These are phyloP conservation scores for Quercus variabilis DNA, from an alignment of 306 rosid species.

Conservation along the genomic window DNA sequence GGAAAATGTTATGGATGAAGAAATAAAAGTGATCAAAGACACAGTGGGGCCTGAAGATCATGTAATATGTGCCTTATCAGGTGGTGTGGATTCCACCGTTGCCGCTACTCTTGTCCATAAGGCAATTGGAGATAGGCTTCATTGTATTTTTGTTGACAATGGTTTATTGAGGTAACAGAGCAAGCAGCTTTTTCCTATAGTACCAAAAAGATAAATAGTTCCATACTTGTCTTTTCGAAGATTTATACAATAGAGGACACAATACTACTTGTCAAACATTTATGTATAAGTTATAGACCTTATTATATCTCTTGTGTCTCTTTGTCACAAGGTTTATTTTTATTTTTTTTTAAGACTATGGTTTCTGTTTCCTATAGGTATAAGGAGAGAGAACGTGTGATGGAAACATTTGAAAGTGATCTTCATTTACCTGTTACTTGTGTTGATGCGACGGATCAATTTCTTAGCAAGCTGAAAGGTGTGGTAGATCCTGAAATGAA, in stretches of 20 bases:
- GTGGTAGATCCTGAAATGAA: slow-evolving; percentile 88
- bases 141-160: slow-evolving; percentile 92
- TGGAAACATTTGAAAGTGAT: slow-evolving; percentile 80
- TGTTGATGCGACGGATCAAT: slow-evolving; percentile 65
- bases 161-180: slow-evolving; percentile 75
- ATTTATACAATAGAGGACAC: background rate
- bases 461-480: slow-evolving; percentile 75
- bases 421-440: slow-evolving; percentile 89
- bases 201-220: background rate
- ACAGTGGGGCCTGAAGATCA: slow-evolving; percentile 62
- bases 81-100: slow-evolving; percentile 97
- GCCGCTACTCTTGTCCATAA: slow-evolving; percentile 92
- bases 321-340: background rate
- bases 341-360: background rate
- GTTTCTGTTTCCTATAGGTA: slow-evolving; percentile 39
- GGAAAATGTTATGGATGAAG: slow-evolving; percentile 84
- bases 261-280: background rate
- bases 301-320: background rate
- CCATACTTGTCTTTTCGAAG: background rate
- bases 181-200: background rate
- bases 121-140: slow-evolving; percentile 93
- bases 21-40: slow-evolving; percentile 60
- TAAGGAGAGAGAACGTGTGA: slow-evolving; percentile 87
- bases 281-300: background rate
- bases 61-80: slow-evolving; percentile 89